Base-by-base conservation (phyloP, 176 grass and related monocot genomes). In the Eragrostis curvula region DNA sequence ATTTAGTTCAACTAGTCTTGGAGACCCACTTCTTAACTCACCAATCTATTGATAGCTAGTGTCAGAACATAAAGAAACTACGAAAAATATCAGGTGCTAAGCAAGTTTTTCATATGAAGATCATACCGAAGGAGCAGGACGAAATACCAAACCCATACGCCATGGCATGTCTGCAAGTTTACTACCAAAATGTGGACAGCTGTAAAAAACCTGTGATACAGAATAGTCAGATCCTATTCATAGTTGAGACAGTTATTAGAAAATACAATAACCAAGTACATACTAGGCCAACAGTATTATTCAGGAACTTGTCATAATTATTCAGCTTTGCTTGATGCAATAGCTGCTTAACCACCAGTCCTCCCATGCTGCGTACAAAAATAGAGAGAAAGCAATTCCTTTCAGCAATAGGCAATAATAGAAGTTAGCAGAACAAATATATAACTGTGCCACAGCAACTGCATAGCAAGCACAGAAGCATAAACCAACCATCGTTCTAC, bases 81-180 rank as follows among this genome's bases (percentile, higher is more conserved):
- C 40, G 21, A 43, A 79, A 70, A 64, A 20, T 15, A 77, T 71
- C 46, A 77, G 47, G 21, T 66, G 47, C 17, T 63, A 73, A 72
- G 14, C 21, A 57, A 81, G 55, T 46, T 81, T 57, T 18, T 82
- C 59, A 67, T 49, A 72, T 18, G 51, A 78, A 77, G 71, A 73
- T 83, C 84, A 80, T 72, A 98, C 96, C 3, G 96, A 93, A 75
- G 90, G 96, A 74, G 96, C 92, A 72, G 96, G 96, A 84, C 96
- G 92, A 24, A 98, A 84, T 76, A 98, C 96, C 51, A 95, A 80
- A 9, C 96, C 96, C 96, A 98, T 98, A 74, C 90, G 96, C 96
- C 92, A 98, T 66, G 96, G 96, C 96, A 98, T 93, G 75, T 98
- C 96, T 63, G 96, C 96, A 36, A 98, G 92, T 85, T 91, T 98